phyloP scores from a whole-genome alignment of 768 basidiomycete species.

The Xerocomus potaroensis region DNA sequence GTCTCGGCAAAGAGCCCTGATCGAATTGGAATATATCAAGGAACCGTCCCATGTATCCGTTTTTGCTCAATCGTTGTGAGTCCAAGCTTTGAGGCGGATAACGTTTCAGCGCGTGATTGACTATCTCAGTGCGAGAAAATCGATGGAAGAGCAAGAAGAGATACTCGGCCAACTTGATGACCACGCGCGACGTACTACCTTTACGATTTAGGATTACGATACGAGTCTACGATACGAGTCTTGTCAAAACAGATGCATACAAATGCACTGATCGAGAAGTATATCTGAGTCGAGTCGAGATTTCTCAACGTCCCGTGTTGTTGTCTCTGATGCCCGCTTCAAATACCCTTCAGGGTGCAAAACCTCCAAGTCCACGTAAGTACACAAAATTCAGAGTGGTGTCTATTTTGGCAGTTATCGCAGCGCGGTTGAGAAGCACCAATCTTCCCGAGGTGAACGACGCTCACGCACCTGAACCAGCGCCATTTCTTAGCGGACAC shows the following conservation, averaged over 20 bases:
- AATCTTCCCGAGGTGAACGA: slow-evolving; percentile 18
- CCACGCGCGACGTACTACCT: slow-evolving; percentile 17
- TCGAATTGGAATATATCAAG: slow-evolving; percentile 58
- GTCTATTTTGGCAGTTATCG: neutral
- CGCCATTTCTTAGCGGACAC: slow-evolving; percentile 25
- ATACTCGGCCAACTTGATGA: slow-evolving; percentile 42
- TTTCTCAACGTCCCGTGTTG: neutral
- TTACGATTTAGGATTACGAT: neutral
- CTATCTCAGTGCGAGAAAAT: slow-evolving; percentile 35
- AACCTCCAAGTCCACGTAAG: slow-evolving; percentile 28
- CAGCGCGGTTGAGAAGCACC: slow-evolving; percentile 27
- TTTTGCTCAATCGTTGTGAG: slow-evolving; percentile 69
- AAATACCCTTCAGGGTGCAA: neutral
- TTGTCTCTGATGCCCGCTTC: slow-evolving; percentile 9
- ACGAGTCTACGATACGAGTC: too few relatives aligned
- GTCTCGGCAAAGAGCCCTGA: slow-evolving; percentile 54
- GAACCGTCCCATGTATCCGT: slow-evolving; percentile 44
- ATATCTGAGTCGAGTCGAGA: too few relatives aligned
- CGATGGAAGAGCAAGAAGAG: slow-evolving; percentile 38
- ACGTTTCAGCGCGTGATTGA: slow-evolving; percentile 3
- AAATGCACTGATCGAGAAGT: neutral
- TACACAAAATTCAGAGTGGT: neutral
- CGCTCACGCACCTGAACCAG: slow-evolving; percentile 1
- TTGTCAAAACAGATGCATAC: neutral
- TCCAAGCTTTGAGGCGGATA: slow-evolving; percentile 6